phyloP scores from a whole-genome alignment of 306 rosid genomes.

The Cucurbita pepo region DNA sequence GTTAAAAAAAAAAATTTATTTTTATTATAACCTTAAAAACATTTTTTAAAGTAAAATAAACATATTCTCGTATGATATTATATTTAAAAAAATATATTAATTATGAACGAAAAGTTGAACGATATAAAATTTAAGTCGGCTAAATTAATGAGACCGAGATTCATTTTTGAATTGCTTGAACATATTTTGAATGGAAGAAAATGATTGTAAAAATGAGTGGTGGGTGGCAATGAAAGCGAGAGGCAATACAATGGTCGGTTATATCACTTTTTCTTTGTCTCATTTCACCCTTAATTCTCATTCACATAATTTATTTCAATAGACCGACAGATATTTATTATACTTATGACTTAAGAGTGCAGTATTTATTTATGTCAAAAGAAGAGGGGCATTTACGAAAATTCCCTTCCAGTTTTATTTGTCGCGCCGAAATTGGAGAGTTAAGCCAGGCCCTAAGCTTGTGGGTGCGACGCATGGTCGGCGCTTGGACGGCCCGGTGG shows the following conservation, averaged over 20 bases:
- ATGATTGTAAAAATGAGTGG: not conserved
- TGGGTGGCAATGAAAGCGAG: not conserved
- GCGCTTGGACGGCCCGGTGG: constrained; percentile 4
- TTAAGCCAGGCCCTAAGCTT: not conserved
- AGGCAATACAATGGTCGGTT: not conserved
- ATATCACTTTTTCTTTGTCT: not conserved
- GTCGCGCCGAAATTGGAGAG: not conserved
- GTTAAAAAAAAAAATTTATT: too few species aligned
- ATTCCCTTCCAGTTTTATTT: not conserved
- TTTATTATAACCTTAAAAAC: too few species aligned
- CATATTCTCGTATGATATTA: too few species aligned
- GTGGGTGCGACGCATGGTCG: constrained; percentile 4
- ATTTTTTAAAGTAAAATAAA: too few species aligned
- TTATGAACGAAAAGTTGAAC: too few species aligned
- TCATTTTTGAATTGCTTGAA: too few species aligned
- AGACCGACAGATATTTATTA: not conserved
- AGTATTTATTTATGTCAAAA: not conserved
- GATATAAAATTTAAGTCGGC: too few species aligned
- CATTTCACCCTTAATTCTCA: not conserved
- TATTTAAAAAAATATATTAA: too few species aligned
- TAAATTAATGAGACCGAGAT: too few species aligned
- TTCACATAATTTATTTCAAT: not conserved
- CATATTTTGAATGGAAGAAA: too few species aligned
- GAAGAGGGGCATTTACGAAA: not conserved
- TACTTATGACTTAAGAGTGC: not conserved